Conservation (phyloP, 352 stramenopile genomes). For the Phytopythium helicoides region DNA sequence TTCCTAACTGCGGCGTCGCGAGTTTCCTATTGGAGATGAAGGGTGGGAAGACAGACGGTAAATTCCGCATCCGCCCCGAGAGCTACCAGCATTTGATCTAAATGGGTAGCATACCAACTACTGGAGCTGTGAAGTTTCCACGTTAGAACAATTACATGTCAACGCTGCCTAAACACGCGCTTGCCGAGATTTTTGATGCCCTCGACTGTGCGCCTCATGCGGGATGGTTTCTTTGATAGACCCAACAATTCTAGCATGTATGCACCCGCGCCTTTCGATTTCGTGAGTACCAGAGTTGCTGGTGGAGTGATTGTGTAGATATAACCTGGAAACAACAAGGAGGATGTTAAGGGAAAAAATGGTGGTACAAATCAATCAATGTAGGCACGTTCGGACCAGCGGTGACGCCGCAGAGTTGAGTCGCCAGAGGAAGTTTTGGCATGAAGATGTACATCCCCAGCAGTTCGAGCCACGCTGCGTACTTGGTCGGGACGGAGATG, state of each 20-base stretch:
- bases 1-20: conserved; percentile 78
- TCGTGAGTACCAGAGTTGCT: neutral
- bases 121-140: too few species aligned
- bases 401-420: conserved; percentile 83
- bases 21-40: conserved; percentile 65
- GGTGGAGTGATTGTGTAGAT: conserved; percentile 1
- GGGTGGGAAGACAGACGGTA: conserved; percentile 13
- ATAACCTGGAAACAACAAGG: neutral
- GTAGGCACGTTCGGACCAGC: conserved; percentile 41
- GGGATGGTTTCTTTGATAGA: too few species aligned
- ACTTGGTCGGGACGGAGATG: conserved; percentile 80
- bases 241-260: neutral
- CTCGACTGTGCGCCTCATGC: too few species aligned
- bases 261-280: neutral
- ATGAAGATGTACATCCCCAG: conserved; percentile 81
- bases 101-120: too few species aligned
- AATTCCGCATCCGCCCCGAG: conserved; percentile 40
- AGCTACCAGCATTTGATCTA: conserved; percentile 45
- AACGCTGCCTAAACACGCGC: neutral
- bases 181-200: too few species aligned
- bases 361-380: conserved; percentile 3
- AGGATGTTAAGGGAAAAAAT: neutral
- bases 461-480: conserved; percentile 88
- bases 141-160: neutral
- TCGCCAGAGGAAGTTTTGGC: conserved; percentile 75